Evolutionary conservation across 192 early-diverging fungal genomes (phyloP), one percentile per base, ranked within the genome.

Genomic region (Mortierella claussenii): DNA sequence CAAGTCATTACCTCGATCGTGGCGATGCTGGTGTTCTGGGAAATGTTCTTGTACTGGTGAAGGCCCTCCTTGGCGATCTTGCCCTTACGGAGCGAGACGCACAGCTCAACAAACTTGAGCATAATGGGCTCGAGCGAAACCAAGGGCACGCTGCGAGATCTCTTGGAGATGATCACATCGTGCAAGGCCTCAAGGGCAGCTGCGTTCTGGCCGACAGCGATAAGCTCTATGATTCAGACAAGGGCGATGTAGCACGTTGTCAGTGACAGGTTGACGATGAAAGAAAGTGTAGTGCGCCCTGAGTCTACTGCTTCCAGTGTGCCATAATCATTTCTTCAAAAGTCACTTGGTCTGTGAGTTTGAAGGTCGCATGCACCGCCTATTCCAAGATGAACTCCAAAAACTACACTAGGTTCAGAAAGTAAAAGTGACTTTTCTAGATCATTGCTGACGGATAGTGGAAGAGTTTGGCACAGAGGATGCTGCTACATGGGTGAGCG

Each of bases 21-120:
- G 20, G 89, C 82, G 43, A 97, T 93, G 67, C 92, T 94, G 63
- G 88, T 92, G 84, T 97, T 95, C 86, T 99, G 96, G 44, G 95
- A 92, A 80, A 97, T 96, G 85, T 98, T 97, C 84, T 97, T 98
- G 87, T 96, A 98, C 85, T 98, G 95, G 65, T 93, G 92, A 73
- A 99, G 87, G 52, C 90, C 96, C 82, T 99, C 97, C 82, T 96
- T 96, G 42, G 94, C 93, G 49, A 91, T 83, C 87, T 96, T 96
- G 54, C 95, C 94, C 75, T 93, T 90, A 47, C 94, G 87, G 32
- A 95, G 85, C 68, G 90, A 81, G 15, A 98, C 95, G 70, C 90
- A 90, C 50, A 98, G 88, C 78, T 96, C 93, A 43, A 98, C 87
- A 79, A 96, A 97, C 79, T 93, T 92, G 71, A 94, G 86, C 83